A percentile compares a stretch with the other conserved stretches of the same genome.
These are phyloP conservation scores for Vinca major DNA, from an alignment of 305 asterid genomes.

Conservation along the genomic window DNA sequence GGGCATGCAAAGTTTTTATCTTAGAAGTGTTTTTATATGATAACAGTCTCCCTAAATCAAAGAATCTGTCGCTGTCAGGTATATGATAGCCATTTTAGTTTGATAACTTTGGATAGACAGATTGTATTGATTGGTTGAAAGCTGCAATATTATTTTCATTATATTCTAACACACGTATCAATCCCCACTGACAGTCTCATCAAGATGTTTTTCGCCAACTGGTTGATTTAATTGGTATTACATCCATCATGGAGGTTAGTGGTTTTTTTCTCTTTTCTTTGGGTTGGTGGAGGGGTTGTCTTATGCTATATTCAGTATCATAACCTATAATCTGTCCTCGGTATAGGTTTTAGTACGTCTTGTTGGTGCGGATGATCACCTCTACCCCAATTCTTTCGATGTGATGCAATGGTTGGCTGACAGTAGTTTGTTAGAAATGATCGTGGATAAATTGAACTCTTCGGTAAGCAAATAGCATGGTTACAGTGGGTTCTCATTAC, in stretches of 20 bases:
- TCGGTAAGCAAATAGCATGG: conserved; percentile 35
- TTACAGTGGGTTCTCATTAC: neutral
- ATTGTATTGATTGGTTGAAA: neutral
- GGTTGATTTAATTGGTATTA: conserved; percentile 94
- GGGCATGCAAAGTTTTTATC: neutral
- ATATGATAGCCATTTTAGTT: neutral
- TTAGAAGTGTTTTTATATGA: neutral
- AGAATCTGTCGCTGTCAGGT: neutral
- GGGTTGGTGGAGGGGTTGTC: neutral
- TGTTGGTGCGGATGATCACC: conserved; percentile 85
- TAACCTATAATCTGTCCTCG: conserved; percentile 17
- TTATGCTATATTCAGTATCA: neutral
- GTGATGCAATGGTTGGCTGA: conserved; percentile 97
- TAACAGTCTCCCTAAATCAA: neutral
- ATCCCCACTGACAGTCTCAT: conserved; percentile 17
- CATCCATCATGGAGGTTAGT: conserved; percentile 97
- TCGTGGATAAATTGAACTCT: conserved; percentile 75
- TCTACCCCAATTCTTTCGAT: conserved; percentile 70
- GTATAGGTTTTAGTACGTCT: conserved; percentile 88
- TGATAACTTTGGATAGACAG: neutral
- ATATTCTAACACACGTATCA: neutral
- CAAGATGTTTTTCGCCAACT: conserved; percentile 56
- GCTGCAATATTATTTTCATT: neutral
- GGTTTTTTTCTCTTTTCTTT: neutral
- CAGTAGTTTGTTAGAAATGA: conserved; percentile 86